These are phyloP conservation scores for Skeletonema tropicum DNA, from an alignment of 108 stramenopile genomes.

Conservation along the genomic window DNA sequence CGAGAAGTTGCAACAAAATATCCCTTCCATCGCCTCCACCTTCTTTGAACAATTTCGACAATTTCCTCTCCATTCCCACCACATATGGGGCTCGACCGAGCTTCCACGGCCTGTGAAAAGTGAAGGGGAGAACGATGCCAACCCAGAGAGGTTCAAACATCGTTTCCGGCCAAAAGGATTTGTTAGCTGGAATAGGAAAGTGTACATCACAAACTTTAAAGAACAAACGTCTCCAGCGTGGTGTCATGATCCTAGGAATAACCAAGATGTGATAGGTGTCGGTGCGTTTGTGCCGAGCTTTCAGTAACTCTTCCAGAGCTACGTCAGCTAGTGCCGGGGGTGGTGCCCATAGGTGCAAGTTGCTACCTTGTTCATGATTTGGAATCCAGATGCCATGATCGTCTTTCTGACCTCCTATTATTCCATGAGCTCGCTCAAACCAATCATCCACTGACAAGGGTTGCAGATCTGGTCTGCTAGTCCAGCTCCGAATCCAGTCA, in stretches of 20 bases:
- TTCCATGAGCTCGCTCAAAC: conserved; percentile 11
- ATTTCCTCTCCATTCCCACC: conserved; percentile 21
- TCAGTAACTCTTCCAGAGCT: conserved; percentile 34
- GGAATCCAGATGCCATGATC: conserved; percentile 28
- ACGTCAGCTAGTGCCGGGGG: conserved; percentile 42
- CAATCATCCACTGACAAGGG: background rate
- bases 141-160: conserved; percentile 43
- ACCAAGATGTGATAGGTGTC: conserved; percentile 9
- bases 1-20: conserved; percentile 44
- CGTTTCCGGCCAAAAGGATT: conserved; percentile 20
- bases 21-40: conserved; percentile 13
- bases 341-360: conserved; percentile 31
- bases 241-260: conserved; percentile 15
- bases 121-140: conserved; percentile 38
- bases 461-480: background rate
- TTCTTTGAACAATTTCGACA: conserved; percentile 23
- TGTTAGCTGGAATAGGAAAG: conserved; percentile 1
- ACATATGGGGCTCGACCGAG: conserved; percentile 14
- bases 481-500: conserved; percentile 15
- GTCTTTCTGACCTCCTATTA: background rate
- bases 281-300: conserved; percentile 36
- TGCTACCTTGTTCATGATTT: background rate
- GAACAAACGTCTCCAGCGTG: conserved; percentile 10
- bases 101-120: conserved; percentile 32
- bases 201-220: conserved; percentile 13